Evolutionary conservation across 2,329 filamentous ascomycete species (phyloP).

Genomic region (Verticillium nubilum): DNA sequence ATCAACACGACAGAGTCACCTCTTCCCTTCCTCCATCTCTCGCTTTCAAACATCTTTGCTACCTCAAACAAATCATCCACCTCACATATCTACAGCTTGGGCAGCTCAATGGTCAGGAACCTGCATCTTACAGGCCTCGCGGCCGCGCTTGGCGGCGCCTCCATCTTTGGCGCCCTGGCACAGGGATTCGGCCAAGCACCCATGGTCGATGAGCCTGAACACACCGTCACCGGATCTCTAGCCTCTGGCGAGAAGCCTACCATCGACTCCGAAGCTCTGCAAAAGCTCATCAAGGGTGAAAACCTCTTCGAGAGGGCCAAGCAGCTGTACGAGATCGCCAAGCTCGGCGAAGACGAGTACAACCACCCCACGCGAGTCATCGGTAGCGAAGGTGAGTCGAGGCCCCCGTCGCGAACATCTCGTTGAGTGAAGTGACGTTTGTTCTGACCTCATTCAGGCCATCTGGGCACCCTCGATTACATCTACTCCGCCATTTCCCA

Average conservation of each 20-base stretch:
- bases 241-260: constrained; percentile 25
- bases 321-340: constrained; percentile 57
- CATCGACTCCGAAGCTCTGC: constrained; percentile 49
- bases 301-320: constrained; percentile 55
- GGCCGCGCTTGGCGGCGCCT: background rate
- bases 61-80: background rate
- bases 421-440: too few species aligned
- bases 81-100: background rate
- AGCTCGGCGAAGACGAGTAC: constrained; percentile 53
- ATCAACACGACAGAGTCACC: background rate
- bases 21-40: background rate
- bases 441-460: constrained; percentile 37
- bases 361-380: constrained; percentile 67
- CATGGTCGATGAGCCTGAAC: background rate
- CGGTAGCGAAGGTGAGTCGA: constrained; percentile 51
- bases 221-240: background rate
- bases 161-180: background rate
- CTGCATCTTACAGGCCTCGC: background rate
- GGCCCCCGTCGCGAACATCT: too few species aligned
- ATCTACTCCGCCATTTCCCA: constrained; percentile 49
- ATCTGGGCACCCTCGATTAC: constrained; percentile 59
- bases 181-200: background rate
- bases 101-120: background rate
- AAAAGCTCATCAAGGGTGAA: constrained; percentile 48
- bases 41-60: background rate